These are phyloP conservation scores for Corynascus novoguineensis DNA, from an alignment of 495 filamentous ascomycete species.

Conservation along the genomic window DNA sequence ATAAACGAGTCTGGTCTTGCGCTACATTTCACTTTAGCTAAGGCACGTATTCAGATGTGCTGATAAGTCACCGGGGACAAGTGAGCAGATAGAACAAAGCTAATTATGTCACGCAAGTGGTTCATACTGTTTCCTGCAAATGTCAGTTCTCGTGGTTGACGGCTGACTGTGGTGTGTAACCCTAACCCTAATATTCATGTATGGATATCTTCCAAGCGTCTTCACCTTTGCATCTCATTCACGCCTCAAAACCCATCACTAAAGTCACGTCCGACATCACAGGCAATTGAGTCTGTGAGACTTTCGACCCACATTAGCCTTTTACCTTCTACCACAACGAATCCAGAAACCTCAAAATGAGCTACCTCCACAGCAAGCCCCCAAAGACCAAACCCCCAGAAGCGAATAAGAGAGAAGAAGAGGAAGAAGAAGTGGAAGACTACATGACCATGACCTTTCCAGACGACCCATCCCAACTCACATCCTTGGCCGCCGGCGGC, in stretches of 20 bases:
- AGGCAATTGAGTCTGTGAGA: too few species aligned
- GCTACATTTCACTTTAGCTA: too few species aligned
- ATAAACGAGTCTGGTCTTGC: too few species aligned
- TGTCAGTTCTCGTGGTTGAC: too few species aligned
- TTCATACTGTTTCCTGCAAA: too few species aligned
- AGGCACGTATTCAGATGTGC: too few species aligned
- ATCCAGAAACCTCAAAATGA: too few species aligned
- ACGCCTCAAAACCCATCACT: not conserved
- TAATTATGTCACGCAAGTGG: too few species aligned
- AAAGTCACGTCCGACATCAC: not conserved
- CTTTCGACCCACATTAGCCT: too few species aligned
- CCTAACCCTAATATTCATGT: not conserved
- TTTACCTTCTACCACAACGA: too few species aligned
- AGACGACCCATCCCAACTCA: constrained; percentile 15
- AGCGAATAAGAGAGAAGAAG: not conserved
- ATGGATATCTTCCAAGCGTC: not conserved
- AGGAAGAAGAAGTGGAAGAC: constrained; percentile 48
- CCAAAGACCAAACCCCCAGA: not conserved
- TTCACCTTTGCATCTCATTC: not conserved
- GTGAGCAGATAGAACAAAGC: too few species aligned
- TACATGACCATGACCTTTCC: constrained; percentile 63
- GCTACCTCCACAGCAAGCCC: not conserved
- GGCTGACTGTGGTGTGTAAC: not conserved
- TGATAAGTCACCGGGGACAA: too few species aligned
- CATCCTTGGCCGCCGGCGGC: not conserved